Evolutionary conservation across 176 grass and related monocot species (phyloP), one percentile per base, ranked within the genome.

Genomic region (Secale cereale): DNA sequence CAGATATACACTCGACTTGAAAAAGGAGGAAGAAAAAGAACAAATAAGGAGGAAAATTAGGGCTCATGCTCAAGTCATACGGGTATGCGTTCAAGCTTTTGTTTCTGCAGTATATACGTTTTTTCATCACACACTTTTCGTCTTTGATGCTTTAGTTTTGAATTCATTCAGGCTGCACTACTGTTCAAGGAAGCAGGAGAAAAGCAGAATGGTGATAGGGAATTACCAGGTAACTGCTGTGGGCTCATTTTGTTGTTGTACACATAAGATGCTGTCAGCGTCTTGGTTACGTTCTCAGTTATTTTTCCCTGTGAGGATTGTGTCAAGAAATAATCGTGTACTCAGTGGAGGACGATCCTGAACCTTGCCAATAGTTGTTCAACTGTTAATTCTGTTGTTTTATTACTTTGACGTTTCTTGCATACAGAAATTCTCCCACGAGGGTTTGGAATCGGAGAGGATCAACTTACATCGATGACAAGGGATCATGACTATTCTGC

Each of bases 21-120:
- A 92, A 86, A 94, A 89, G 73, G 93, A 94, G 75, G 84, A 94
- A 83, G 93, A 99, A 79, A 99, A 96, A 65, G 97, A 99, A 46
- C 90, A 88, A 5, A 88, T 92, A 76, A 89, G 91, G 76, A 96
- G 93, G 86, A 96, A 94, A 61, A 92, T 99, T 76, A 91, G 97
- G 72, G 86, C 93, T 22, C 93, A 96, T 91, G 93, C 93, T 86
- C 97, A 99, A 99, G 97, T 99, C 65, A 99, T 99, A 77, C 69
- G 91, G 82, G 97, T 99, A 96, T 90, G 73, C 40, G 27, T 78
- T 74, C 43, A 74, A 79, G 35, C 36, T 52, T 74, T 63, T 90
- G 33, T 87, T 89, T 81, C 67, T 60, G 46, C 54, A 68, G 45
- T 52, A 59, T 54, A 2, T 45, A 82, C 54, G 20, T 39, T 50